Evolutionary conservation across 495 filamentous ascomycete genomes (phyloP), one percentile per base, ranked within the genome.

Genomic region (Penicillium ucsense): DNA sequence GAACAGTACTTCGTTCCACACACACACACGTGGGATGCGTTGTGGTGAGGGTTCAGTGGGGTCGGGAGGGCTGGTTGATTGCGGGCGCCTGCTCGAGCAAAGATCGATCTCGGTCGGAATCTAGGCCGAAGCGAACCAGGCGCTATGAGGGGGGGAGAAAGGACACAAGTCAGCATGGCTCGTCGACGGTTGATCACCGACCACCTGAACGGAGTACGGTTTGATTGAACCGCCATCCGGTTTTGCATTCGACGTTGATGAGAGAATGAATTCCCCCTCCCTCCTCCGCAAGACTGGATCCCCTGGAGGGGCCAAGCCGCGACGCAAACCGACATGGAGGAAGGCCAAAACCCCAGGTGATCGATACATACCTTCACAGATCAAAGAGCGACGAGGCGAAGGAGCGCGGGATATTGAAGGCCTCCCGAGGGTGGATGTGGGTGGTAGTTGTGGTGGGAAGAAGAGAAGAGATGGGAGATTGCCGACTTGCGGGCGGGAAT

Each of bases 371-470:
- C 62, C 62, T 61, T 54, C 31, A 55, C 54, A 45, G 48, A 48
- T 40, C 52, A 62, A 63, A 54, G 59, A 64, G 50, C 59, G 60
- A 67, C 56, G 56, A 58, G 45, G 49, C 59, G 57, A 47, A 32
- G 38, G 37, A 50, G 51, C 35, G 46, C 35, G 43, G 54, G 46
- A 44, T 35, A 43, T 42, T 9, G 12, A 20, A 2, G 32, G 35
- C 39, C 54, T 57, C 51, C 46, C 48, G 59, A 45, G 56, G 50
- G 46, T 56, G 52, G 37, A 43, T 11, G n/a, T 31, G 44, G 46
- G 35, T 29, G 45, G 45, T 29, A 46, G 31, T 48, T 46, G 41
- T 39, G 48, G 39, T 41, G 40, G 49, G 38, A 54, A 51, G 43
- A 34, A 47, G 35, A 48, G 44, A 47, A 47, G 42, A 43, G 35